Evolutionary conservation across 2,329 filamentous ascomycete genomes (phyloP).

Genomic region (Chaetomiaceae sp.): DNA sequence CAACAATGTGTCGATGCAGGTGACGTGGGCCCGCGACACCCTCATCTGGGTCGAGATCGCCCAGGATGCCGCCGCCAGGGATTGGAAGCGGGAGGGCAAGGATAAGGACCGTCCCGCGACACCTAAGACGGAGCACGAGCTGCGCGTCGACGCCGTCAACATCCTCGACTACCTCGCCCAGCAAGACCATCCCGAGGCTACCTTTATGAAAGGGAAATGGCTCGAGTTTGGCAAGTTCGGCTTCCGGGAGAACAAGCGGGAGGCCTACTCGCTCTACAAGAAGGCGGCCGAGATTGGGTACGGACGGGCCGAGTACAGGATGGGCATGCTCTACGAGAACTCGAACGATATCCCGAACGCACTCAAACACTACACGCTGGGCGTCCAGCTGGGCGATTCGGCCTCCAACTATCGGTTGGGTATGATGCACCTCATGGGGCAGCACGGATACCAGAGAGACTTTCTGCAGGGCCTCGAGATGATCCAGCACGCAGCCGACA

Average conservation of each 20-base stretch:
- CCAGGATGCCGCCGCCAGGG: constrained; percentile 68
- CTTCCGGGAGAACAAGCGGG: constrained; percentile 83
- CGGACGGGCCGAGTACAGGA: constrained; percentile 85
- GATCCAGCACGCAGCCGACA: constrained; percentile 76
- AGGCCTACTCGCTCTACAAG: constrained; percentile 83
- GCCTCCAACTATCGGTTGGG: constrained; percentile 82
- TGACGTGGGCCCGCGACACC: constrained; percentile 93
- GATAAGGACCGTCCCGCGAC: constrained; percentile 62
- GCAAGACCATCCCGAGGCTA: constrained; percentile 86
- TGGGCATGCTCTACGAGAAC: constrained; percentile 97
- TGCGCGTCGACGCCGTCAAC: constrained; percentile 83
- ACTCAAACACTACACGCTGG: constrained; percentile 81
- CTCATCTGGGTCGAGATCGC: constrained; percentile 83
- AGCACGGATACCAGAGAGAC: constrained; percentile 85
- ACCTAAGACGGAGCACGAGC: constrained; percentile 81
- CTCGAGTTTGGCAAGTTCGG: constrained; percentile 97
- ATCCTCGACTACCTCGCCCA: constrained; percentile 86
- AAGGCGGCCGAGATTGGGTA: constrained; percentile 83
- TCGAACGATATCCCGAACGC: constrained; percentile 90
- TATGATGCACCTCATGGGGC: constrained; percentile 95
- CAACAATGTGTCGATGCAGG: constrained; percentile 92
- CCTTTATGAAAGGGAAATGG: constrained; percentile 96
- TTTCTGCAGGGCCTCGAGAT: constrained; percentile 72
- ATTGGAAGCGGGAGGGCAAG: constrained; percentile 41
- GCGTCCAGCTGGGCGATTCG: constrained; percentile 76